Base-by-base conservation (phyloP, 768 basidiomycete genomes). In the Rhodotorula babjevae region DNA sequence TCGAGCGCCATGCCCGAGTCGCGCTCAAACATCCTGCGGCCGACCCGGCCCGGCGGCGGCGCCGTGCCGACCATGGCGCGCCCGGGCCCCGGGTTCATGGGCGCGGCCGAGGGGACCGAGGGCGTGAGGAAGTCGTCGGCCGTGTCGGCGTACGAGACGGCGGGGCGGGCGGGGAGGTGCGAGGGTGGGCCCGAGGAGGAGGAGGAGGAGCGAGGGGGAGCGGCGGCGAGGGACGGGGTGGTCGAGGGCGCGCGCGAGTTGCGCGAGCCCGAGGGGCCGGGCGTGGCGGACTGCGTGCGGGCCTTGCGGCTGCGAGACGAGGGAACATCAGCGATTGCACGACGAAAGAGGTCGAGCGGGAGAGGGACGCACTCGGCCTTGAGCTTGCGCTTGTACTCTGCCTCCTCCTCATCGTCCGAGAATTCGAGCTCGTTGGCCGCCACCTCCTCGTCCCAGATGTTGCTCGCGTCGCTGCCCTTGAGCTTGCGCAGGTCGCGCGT, bases 381-480 rank as follows among this genome's bases (percentile, higher is more conserved):
- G 59, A 85, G 77, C 61, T 83, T 83, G 63, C 85, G 83, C 82
- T 86, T 90, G 79, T 88, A 85, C 42, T 87, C 87, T 27, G 87
- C 87, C 80, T 98, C 95, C 66, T 88, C 85, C 80, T 98, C 95
- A 76, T 98, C 95, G 75, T 98, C 95, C 7, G 91, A 93, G 81
- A 94, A 98, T 79, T 98, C 95, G 44, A 91, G 78, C 79, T 97
- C 95, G 67, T 92, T 87, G 29, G 91, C 93, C 3, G 84, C 90
- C 5, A 91, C 89, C 80, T 98, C 95, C 81, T 98, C 95, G 79
- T 98, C 95, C 76, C 93, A 87, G 18, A 93, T 84, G 79, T 97
- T 98, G 78, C 90, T 92, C 31, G 95, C 95, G 77, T 98, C 95
- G 74, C 91, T 93, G 55, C 94, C 95, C 79, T 88, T 93, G 70